Conservation (phyloP, 495 filamentous ascomycete genomes). For the Neurospora sp. region DNA sequence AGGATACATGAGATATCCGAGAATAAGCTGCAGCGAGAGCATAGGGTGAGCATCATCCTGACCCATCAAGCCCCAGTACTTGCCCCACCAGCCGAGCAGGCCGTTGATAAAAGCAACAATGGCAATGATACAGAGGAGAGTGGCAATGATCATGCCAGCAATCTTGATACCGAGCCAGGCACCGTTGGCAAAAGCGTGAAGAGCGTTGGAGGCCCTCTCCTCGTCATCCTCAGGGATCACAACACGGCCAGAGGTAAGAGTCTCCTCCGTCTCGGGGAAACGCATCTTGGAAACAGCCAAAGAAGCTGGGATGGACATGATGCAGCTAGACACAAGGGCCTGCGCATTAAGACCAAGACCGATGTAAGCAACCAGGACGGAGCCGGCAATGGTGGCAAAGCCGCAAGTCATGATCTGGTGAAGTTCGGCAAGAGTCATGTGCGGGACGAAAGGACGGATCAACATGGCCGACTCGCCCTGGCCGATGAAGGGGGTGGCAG, state of each 20-base stretch:
- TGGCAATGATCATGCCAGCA: conserved; percentile 71
- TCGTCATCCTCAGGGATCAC: conserved; percentile 69
- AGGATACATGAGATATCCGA: conserved; percentile 78
- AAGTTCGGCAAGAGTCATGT: conserved; percentile 74
- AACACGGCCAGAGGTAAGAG: conserved; percentile 67
- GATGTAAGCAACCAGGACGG: conserved; percentile 73
- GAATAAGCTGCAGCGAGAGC: conserved; percentile 65
- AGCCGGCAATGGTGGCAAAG: conserved; percentile 55
- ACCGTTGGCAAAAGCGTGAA: conserved; percentile 81
- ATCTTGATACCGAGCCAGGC: conserved; percentile 87
- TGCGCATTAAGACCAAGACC: conserved; percentile 69
- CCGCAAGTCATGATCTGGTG: conserved; percentile 84
- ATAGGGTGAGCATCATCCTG: conserved; percentile 30
- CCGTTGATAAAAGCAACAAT: conserved; percentile 67
- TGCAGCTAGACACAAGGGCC: conserved; percentile 81
- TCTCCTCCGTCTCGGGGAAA: conserved; percentile 78
- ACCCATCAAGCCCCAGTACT: conserved; percentile 60
- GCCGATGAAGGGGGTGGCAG: conserved; percentile 90
- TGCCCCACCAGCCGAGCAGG: conserved; percentile 81
- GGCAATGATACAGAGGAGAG: conserved; percentile 76
- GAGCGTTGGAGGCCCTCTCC: conserved; percentile 58
- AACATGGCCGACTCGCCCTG: conserved; percentile 91
- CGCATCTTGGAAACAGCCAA: conserved; percentile 80
- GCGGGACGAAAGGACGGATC: conserved; percentile 73
- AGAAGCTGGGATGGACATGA: conserved; percentile 88